phyloP scores from a whole-genome alignment of 352 stramenopile genomes.

The Globisporangium barbulae region DNA sequence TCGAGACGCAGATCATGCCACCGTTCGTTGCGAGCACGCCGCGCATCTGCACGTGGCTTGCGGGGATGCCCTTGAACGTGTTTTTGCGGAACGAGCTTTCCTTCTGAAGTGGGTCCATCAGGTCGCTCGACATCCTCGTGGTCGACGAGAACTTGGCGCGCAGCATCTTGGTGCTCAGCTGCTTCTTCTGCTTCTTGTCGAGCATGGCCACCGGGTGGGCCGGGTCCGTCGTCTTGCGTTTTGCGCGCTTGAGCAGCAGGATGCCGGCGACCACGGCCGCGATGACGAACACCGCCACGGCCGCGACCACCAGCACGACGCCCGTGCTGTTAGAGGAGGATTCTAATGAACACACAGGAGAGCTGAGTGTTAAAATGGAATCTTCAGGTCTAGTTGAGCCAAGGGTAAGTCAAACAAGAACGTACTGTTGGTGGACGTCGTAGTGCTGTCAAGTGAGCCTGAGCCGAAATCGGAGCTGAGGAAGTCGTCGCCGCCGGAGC shows the following conservation, averaged over 20 bases:
- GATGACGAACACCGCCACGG: conserved; percentile 40
- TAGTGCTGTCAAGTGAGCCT: conserved; percentile 26
- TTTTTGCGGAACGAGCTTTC: conserved; percentile 42
- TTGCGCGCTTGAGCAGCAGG: conserved; percentile 54
- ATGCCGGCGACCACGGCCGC: conserved; percentile 42
- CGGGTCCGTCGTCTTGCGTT: conserved; percentile 38
- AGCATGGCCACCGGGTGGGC: conserved; percentile 25
- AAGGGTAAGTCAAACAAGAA: background rate
- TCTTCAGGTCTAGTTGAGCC: background rate
- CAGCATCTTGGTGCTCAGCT: background rate
- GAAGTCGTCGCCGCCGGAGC: conserved; percentile 40
- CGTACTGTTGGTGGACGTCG: conserved; percentile 25
- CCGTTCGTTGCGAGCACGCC: conserved; percentile 42
- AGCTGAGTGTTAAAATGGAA: background rate
- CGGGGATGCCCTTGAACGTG: conserved; percentile 55
- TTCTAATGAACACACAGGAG: background rate
- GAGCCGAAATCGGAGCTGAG: conserved; percentile 37
- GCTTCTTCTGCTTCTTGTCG: conserved; percentile 40
- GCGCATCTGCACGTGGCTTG: conserved; percentile 32
- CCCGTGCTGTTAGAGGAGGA: conserved; percentile 18
- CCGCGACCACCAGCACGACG: conserved; percentile 38
- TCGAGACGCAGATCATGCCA: conserved; percentile 40
- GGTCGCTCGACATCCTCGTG: conserved; percentile 26
- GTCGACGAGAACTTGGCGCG: conserved; percentile 18
- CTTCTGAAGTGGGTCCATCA: conserved; percentile 28